Evolutionary conservation across 129 eudicot genomes (phyloP).

Genomic region (Arctium lappa): DNA sequence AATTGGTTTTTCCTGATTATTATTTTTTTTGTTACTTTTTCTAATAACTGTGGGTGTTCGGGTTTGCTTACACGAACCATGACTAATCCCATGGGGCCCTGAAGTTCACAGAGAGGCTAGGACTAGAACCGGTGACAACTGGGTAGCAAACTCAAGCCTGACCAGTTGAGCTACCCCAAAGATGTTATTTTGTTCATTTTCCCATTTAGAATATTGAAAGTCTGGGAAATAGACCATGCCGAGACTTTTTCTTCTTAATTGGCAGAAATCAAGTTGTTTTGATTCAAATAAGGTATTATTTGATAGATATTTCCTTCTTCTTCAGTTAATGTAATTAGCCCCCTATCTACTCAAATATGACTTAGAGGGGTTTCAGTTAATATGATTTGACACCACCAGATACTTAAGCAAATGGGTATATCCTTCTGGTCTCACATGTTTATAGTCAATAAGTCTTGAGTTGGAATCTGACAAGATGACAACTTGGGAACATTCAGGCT

Average conservation of each 20-base stretch:
- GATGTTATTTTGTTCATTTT: background rate
- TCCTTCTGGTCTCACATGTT: background rate
- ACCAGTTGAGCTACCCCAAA: too few relatives aligned
- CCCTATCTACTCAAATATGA: background rate
- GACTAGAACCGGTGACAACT: too few relatives aligned
- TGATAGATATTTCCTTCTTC: background rate
- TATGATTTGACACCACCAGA: background rate
- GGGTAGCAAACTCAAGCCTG: too few relatives aligned
- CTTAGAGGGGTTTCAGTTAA: background rate
- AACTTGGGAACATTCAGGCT: background rate
- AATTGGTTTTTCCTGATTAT: background rate
- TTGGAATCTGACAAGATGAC: background rate
- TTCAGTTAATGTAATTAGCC: background rate
- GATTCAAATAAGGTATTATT: background rate
- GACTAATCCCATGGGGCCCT: too few relatives aligned
- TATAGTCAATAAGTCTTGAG: background rate
- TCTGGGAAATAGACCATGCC: background rate
- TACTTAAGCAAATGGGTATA: background rate
- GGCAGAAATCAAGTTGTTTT: background rate
- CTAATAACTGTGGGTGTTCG: too few relatives aligned
- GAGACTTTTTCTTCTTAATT: background rate
- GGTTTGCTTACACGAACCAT: too few relatives aligned
- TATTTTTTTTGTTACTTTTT: background rate
- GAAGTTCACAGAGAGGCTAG: too few relatives aligned
- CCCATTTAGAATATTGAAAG: background rate